Conservation (phyloP, 768 basidiomycete genomes). For the Pulveroboletus sp. region DNA sequence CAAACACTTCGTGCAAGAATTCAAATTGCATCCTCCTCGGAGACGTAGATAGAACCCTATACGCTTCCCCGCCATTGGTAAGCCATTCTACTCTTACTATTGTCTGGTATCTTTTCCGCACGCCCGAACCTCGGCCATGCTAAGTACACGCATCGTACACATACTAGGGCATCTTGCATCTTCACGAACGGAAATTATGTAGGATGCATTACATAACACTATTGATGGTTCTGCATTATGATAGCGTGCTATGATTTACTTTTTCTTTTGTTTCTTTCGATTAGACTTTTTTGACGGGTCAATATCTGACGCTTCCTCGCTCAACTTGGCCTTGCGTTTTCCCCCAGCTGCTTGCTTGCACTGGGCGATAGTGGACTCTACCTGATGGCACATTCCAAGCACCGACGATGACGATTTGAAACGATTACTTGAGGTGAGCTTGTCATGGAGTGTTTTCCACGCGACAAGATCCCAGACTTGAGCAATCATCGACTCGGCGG, state of each 20-base stretch:
- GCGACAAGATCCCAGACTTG: conserved; percentile 57
- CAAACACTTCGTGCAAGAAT: conserved; percentile 20
- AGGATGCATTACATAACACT: too few relatives aligned
- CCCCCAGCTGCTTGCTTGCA: conserved; percentile 3
- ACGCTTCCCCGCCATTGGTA: too few relatives aligned
- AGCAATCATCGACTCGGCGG: conserved; percentile 34
- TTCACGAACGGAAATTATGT: too few relatives aligned
- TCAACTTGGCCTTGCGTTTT: conserved; percentile 40
- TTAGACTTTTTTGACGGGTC: conserved; percentile 37
- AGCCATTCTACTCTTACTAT: too few relatives aligned
- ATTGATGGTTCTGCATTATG: background rate
- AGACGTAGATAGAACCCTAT: conserved; percentile 3
- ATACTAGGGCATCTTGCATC: too few relatives aligned
- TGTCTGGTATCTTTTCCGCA: too few relatives aligned
- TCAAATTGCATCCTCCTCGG: conserved; percentile 3
- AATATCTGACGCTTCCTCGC: conserved; percentile 27
- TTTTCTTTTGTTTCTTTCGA: conserved; percentile 46
- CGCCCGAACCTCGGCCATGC: too few relatives aligned
- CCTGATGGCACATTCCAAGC: conserved; percentile 62
- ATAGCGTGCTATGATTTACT: conserved; percentile 23
- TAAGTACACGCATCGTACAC: too few relatives aligned
- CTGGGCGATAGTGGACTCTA: conserved; percentile 33
- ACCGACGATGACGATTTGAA: conserved; percentile 65
- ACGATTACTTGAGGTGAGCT: conserved; percentile 49
- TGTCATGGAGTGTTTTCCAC: conserved; percentile 52